A percentile compares a stretch with the other conserved stretches of the same genome.
These are phyloP conservation scores for Verticillium nonalfalfae DNA, from an alignment of 2,329 filamentous ascomycete genomes.

Conservation along the genomic window DNA sequence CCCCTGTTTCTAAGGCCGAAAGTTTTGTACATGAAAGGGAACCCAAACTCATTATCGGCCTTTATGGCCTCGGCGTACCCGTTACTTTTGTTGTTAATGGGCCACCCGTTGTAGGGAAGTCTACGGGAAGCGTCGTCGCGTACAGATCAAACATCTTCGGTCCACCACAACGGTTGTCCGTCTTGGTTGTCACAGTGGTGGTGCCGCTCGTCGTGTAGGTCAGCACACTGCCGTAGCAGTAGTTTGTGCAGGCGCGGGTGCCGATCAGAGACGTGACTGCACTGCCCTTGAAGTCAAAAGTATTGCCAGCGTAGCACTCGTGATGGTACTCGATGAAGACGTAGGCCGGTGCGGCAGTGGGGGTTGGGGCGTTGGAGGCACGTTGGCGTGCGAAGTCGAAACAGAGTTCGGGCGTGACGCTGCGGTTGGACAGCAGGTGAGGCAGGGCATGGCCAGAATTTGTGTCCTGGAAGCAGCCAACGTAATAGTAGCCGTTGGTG, in stretches of 20 bases:
- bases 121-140: conserved; percentile 11
- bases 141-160: conserved; percentile 26
- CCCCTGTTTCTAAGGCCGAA: not conserved
- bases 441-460: conserved; percentile 21
- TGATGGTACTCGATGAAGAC: conserved; percentile 24
- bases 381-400: conserved; percentile 20
- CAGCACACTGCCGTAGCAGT: conserved; percentile 17
- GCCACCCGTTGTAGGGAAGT: conserved; percentile 15
- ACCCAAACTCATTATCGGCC: not conserved
- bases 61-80: not conserved
- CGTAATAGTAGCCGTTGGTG: conserved; percentile 19
- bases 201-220: conserved; percentile 13
- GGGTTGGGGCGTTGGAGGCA: conserved; percentile 16
- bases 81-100: conserved; percentile 6
- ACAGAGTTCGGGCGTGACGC: conserved; percentile 25
- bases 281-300: conserved; percentile 14
- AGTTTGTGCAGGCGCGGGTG: conserved; percentile 20
- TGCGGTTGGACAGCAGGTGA: conserved; percentile 21
- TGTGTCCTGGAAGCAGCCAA: conserved; percentile 22
- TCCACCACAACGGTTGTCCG: conserved; percentile 22
- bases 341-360: conserved; percentile 18
- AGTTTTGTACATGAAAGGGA: not conserved
- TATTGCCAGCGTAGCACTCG: conserved; percentile 23
- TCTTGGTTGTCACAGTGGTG: conserved; percentile 15
- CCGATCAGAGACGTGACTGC: conserved; percentile 18